Percentiles rank a stretch among this genome's conserved stretches.
These are phyloP conservation scores for Nitzschia inconspicua DNA, from an alignment of 108 stramenopile species.

Conservation along the genomic window DNA sequence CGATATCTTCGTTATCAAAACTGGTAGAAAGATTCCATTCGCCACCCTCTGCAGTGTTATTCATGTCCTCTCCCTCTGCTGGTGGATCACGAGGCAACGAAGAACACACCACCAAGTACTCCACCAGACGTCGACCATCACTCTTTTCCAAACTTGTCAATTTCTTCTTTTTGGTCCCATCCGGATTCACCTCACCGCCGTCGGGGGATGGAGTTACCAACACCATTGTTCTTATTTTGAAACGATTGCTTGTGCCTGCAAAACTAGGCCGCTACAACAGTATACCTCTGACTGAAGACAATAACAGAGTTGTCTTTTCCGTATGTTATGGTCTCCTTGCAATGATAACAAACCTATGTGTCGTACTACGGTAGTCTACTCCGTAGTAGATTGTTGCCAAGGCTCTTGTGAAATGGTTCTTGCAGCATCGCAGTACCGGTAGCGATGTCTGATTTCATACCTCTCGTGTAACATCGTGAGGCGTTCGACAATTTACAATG, in stretches of 20 bases:
- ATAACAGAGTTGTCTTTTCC: too few species aligned
- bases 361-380: too few species aligned
- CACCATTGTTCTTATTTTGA: constrained; percentile 8
- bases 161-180: constrained; percentile 32
- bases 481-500: too few species aligned
- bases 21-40: constrained; percentile 18
- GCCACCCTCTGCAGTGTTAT: neutral
- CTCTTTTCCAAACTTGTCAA: constrained; percentile 15
- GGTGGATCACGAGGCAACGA: constrained; percentile 14
- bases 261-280: too few species aligned
- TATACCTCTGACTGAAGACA: too few species aligned
- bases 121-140: constrained; percentile 66
- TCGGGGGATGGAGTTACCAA: constrained; percentile 23
- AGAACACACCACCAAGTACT: constrained; percentile 85
- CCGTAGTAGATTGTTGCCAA: too few species aligned
- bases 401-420: too few species aligned
- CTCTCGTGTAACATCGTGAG: too few species aligned
- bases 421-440: too few species aligned
- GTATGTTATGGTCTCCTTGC: too few species aligned
- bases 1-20: constrained; percentile 32
- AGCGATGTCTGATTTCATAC: too few species aligned
- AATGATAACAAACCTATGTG: too few species aligned
- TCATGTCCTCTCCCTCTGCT: constrained; percentile 1
- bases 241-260: neutral
- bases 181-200: constrained; percentile 9